These are phyloP conservation scores for Backusella circina DNA, from an alignment of 192 early-diverging fungal genomes.

Conservation along the genomic window DNA sequence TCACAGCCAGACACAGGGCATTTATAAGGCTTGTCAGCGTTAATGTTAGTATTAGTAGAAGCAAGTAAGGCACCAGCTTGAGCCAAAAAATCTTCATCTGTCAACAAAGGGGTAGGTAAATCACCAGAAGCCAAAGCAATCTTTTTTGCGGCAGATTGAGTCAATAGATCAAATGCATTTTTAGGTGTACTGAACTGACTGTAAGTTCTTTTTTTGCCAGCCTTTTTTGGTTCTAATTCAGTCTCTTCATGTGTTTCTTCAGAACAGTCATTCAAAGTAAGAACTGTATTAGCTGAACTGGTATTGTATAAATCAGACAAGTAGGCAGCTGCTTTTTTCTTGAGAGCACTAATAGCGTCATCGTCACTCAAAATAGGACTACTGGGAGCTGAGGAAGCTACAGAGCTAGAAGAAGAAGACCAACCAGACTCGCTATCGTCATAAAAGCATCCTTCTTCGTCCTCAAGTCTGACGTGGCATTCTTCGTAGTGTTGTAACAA, in stretches of 20 bases:
- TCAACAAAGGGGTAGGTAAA: slow-evolving; percentile 14
- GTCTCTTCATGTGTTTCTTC: slow-evolving; percentile 7
- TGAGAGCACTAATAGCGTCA: slow-evolving; percentile 19
- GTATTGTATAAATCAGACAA: slow-evolving; percentile 24
- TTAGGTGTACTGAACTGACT: not conserved
- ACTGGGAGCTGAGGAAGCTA: not conserved
- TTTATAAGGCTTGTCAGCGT: slow-evolving; percentile 80
- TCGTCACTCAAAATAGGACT: slow-evolving; percentile 22
- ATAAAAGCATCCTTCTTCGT: slow-evolving; percentile 62
- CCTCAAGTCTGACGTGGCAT: slow-evolving; percentile 84
- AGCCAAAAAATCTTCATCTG: slow-evolving; percentile 38
- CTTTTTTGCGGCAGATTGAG: slow-evolving; percentile 18
- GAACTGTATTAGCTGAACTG: not conserved
- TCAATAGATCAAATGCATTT: slow-evolving; percentile 14
- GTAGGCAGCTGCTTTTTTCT: slow-evolving; percentile 33
- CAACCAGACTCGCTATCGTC: slow-evolving; percentile 32
- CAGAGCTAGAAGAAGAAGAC: slow-evolving; percentile 12
- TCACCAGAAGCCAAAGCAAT: slow-evolving; percentile 9
- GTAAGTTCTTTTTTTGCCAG: slow-evolving; percentile 20
- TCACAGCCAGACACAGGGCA: slow-evolving; percentile 84
- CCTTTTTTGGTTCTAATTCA: not conserved
- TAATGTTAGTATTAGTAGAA: slow-evolving; percentile 12
- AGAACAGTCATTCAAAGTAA: slow-evolving; percentile 3
- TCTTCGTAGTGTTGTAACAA: slow-evolving; percentile 97
- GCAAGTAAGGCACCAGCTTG: slow-evolving; percentile 35